Base-by-base conservation (phyloP, 2,329 filamentous ascomycete species). In the Ustulina deusta region DNA sequence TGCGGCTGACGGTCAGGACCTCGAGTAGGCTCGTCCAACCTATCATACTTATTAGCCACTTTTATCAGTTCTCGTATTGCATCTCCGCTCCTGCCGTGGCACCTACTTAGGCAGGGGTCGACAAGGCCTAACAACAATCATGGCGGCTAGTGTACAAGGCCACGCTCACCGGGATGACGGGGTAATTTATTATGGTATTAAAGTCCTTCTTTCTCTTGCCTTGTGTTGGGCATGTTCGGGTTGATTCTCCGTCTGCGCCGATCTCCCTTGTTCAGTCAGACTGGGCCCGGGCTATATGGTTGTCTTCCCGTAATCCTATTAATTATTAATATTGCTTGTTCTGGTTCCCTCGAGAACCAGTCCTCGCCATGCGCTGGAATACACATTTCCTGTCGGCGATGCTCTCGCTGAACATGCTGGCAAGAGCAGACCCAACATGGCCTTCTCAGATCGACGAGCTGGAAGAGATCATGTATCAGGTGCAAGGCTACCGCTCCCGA, bases 391-490 rank as follows among this genome's bases (percentile, higher is more conserved):
- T 82, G 54, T 69, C 82, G 60, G 77, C 74, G 69, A 71, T 83
- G 63, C 72, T 82, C 52, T 80, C 78, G 68, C 75, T 84, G 62
- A 78, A 77, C 55, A 71, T 74, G 34, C 70, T 77, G 66, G 74
- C 74, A 56, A 68, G 71, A 54, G 83, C 86, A 27, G 83, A 85
- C 70, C 85, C 85, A 36, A 90, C 87, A 73, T 90, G 88, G 88
- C 88, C 88, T 1, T 84, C 86, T 1, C 73, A 81, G 13, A 83
- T 83, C 20, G 88, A 90, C 72, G 87, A 90, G 75, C 79, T 90
- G 66, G 88, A 90, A 77, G 88, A 89, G 76, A 85, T 90, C 70
- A 86, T 90, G 81, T 88, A 84, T 73, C 85, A 90, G 72, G 84
- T 86, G 60, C 79, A 81, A 38, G 87, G 86, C 2, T 86, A 87